Base-by-base conservation (phyloP, 768 basidiomycete species). In the Tylopilus rubrobrunneus region DNA sequence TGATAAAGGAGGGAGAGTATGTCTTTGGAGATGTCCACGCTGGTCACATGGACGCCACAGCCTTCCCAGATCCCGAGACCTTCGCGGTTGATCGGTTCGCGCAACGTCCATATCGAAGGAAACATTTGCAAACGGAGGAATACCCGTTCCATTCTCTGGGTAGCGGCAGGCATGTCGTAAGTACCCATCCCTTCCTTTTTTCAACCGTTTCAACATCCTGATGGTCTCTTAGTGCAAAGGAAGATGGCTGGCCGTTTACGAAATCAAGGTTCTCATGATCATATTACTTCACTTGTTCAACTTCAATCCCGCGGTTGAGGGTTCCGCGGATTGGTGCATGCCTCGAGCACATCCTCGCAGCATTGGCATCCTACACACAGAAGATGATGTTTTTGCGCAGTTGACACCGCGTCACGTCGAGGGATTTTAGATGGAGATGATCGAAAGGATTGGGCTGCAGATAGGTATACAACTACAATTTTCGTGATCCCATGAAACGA, bases 41-140 rank as follows among this genome's bases (percentile, higher is more conserved):
- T 8, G 51, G 34, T 7, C 62, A 67, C 19, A 66, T 59, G 57
- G 61, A 62, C n/a, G 41, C 47, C 10, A 46, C 25, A 0, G 47
- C 8, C 45, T 66, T 56, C 40, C 51, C 51, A 9, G 21, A 62
- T 11, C 55, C 62, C 7, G 17, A 58, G 42, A 14, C 14, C 0
- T 67, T 67, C 23, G 17, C 49, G 14, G 59, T 56, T 2, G 62
- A 63, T 43, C 58, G 66, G 28, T 67, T 67, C 34, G 57, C 55
- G 2, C 52, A 60, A 41, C 46, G 29, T 1, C 57, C 54, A 7
- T 62, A 65, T 29, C 50, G 27, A 28, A 51, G n/a, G 29, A 63
- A 56, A 19, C 48, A 41, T 14, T 17, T 58, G 34, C 57, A 57
- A 17, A 67, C 58, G 3, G 53, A 47, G 1, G 56, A 48, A 2